Evolutionary conservation across 2,329 filamentous ascomycete species (phyloP).

Genomic region (Claviceps lovelessii): DNA sequence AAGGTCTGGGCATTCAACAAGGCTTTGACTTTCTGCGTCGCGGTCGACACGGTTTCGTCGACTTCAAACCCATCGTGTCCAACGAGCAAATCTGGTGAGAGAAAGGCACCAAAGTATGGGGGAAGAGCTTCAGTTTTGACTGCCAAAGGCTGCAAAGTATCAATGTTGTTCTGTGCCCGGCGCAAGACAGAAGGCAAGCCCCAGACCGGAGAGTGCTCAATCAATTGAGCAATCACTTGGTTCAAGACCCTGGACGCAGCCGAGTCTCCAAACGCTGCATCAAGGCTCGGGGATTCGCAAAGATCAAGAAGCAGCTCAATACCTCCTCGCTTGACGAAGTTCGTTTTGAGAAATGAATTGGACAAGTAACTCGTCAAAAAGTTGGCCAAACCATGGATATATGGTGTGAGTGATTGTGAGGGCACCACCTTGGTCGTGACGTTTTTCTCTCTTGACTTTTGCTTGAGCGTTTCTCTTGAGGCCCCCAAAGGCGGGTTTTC

Average conservation of each 20-base stretch:
- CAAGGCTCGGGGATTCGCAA: conserved; percentile 65
- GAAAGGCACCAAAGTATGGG: conserved; percentile 58
- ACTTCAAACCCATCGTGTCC: conserved; percentile 19
- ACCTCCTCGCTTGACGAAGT: conserved; percentile 66
- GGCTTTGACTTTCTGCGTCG: conserved; percentile 67
- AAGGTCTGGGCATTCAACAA: conserved; percentile 65
- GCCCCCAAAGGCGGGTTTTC: conserved; percentile 14
- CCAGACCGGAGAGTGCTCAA: conserved; percentile 67
- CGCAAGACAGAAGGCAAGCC: conserved; percentile 69
- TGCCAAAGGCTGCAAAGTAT: conserved; percentile 53
- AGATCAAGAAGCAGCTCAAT: conserved; percentile 76
- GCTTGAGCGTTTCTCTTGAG: conserved; percentile 4
- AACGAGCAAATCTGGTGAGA: conserved; percentile 30
- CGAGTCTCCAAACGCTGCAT: conserved; percentile 44
- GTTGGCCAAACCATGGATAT: conserved; percentile 59
- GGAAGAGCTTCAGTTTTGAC: conserved; percentile 29
- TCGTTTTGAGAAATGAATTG: conserved; percentile 56
- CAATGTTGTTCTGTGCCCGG: conserved; percentile 55
- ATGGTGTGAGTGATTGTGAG: conserved; percentile 40
- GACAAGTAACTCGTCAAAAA: conserved; percentile 65
- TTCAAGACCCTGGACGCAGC: conserved; percentile 55
- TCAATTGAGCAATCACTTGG: conserved; percentile 59
- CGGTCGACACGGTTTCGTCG: conserved; percentile 36
- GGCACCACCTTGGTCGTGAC: conserved; percentile 11
- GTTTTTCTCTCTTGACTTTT: background rate